Percentiles rank a stretch among this genome's conserved stretches.
These are phyloP conservation scores for Gynochthodes officinalis DNA, from an alignment of 257 asterid species.

Conservation along the genomic window DNA sequence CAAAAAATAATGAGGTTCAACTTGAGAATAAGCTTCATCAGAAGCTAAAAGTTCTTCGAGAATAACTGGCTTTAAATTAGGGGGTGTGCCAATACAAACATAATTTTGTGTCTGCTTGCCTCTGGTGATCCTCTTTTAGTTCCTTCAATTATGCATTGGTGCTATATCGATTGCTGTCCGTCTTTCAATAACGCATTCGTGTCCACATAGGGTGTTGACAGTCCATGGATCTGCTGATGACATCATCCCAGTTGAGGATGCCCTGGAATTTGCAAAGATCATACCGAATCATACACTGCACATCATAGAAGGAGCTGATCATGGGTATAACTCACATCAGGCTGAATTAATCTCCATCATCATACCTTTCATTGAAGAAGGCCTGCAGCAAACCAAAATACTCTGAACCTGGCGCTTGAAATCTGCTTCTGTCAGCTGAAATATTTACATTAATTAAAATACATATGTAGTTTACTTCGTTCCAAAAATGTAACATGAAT, in stretches of 20 bases:
- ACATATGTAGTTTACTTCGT: too few species aligned
- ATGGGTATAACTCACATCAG: slow-evolving; percentile 49
- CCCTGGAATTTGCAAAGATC: slow-evolving; percentile 53
- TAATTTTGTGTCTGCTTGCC: background rate
- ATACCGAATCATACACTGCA: slow-evolving; percentile 53
- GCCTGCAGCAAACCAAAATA: slow-evolving; percentile 27
- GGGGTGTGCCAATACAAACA: background rate
- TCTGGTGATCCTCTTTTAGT: background rate
- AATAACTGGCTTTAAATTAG: background rate
- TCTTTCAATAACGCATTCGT: background rate
- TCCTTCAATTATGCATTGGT: background rate
- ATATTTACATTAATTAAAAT: background rate
- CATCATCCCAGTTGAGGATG: slow-evolving; percentile 55
- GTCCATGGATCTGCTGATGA: slow-evolving; percentile 71
- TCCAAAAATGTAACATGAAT: too few species aligned
- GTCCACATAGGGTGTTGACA: slow-evolving; percentile 50
- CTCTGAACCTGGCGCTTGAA: slow-evolving; percentile 14
- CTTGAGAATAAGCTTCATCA: background rate
- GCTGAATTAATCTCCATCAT: slow-evolving; percentile 41
- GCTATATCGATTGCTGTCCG: background rate
- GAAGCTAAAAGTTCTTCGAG: background rate
- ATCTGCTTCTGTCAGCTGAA: background rate
- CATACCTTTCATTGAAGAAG: slow-evolving; percentile 50
- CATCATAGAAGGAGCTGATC: slow-evolving; percentile 59
- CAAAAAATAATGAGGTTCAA: background rate